Conservation (phyloP, 2,329 filamentous ascomycete genomes). For the Grosmannia huntii region DNA sequence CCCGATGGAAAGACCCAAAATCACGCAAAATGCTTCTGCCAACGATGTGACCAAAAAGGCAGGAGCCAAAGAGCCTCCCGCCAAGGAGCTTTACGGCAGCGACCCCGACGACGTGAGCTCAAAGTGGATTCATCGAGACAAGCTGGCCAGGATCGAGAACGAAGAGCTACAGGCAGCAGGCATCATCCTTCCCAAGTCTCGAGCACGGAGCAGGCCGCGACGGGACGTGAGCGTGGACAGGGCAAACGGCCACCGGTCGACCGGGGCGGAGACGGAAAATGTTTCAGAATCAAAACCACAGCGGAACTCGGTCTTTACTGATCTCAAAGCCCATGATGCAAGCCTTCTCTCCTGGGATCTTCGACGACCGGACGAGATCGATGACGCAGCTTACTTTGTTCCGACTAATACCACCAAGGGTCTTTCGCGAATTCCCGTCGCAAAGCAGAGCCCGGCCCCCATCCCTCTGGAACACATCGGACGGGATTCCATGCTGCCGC, state of each 20-base stretch:
- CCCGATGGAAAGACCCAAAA: conserved; percentile 28
- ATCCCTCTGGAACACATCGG: conserved; percentile 61
- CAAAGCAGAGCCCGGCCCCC: conserved; percentile 65
- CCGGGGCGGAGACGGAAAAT: conserved; percentile 20
- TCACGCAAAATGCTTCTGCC: background rate
- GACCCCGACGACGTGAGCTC: conserved; percentile 41
- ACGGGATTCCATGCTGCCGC: conserved; percentile 54
- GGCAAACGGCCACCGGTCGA: conserved; percentile 19
- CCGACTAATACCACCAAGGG: conserved; percentile 41
- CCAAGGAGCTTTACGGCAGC: conserved; percentile 18
- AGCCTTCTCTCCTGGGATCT: conserved; percentile 54
- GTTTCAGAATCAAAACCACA: conserved; percentile 21
- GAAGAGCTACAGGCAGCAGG: conserved; percentile 70
- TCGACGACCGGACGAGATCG: conserved; percentile 65
- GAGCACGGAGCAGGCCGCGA: conserved; percentile 30
- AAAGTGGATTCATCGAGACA: conserved; percentile 80
- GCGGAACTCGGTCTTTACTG: conserved; percentile 31
- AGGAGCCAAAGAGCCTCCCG: conserved; percentile 18
- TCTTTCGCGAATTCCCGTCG: conserved; percentile 76
- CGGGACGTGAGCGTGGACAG: conserved; percentile 16
- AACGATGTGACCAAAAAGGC: conserved; percentile 12
- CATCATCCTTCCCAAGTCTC: conserved; percentile 44
- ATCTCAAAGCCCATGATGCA: conserved; percentile 24
- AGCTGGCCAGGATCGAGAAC: conserved; percentile 69
- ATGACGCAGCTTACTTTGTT: conserved; percentile 44